Base-by-base conservation (phyloP, 2,329 filamentous ascomycete genomes). In the Aspergillus caelatus region DNA sequence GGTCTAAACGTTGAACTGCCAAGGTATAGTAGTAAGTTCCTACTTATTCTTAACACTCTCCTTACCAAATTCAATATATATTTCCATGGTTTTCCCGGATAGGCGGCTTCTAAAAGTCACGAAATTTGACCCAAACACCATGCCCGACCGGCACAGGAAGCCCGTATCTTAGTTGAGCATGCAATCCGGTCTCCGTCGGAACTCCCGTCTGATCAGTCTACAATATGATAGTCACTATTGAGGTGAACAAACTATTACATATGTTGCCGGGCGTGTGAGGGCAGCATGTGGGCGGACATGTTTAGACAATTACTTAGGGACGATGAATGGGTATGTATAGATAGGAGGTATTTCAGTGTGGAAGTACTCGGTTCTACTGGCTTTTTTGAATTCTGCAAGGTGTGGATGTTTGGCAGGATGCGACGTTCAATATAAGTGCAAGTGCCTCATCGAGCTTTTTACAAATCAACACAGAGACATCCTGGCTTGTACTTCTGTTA, bases 111-210 rank as follows among this genome's bases (percentile, higher is more conserved):
- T 11, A 3, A 46, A 46, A 12, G 43, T 10, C 21, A 46, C 11
- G n/a, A 46, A 5, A 16, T 46, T 5, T 8, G n/a, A 46, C 11
- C 39, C 43, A 43, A 43, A 43, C 19, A 21, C 19, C 19, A 43
- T 19, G 19, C 41, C 16, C 19, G n/a, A 21, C 41, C 14, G n/a
- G 39, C 2, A 19, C 39, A 26, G 9, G 23, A 50, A 30, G 23
- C 26, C 23, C 7, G 26, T 19, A 36, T 34, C 30, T 34, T 36
- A 3, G 32, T 55, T 32, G 10, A 21, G 21, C 16, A 39, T 55
- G 21, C 48, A 32, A 55, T 55, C 34, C 34, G 52, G 52, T 39
- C 30, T 55, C 56, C 21, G 41, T 58, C 56, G 56, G 41, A 32
- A n/a, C 26, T 16, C 32, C 41, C 6, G 56, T 48, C 32, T 30